Conservation (phyloP, 805 yeast genomes). For the Saturnispora hagleri region DNA sequence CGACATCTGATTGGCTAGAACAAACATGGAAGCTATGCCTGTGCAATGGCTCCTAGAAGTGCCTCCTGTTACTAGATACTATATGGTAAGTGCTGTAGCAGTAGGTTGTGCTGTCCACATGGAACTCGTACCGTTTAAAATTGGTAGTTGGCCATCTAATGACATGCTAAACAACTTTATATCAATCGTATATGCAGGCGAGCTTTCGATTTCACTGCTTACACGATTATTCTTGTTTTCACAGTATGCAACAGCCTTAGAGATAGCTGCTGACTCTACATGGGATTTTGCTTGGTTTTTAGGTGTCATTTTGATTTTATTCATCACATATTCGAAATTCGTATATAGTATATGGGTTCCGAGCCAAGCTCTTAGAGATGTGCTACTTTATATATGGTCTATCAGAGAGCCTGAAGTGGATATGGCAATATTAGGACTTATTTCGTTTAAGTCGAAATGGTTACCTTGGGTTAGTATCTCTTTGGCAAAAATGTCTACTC, state of each 20-base stretch:
- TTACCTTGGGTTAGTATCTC: slow-evolving; percentile 32
- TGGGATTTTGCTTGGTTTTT: slow-evolving; percentile 34
- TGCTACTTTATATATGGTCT: slow-evolving; percentile 38
- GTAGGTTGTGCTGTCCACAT: slow-evolving; percentile 28
- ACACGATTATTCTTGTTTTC: slow-evolving; percentile 29
- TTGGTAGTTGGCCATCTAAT: background rate
- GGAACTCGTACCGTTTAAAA: slow-evolving; percentile 15
- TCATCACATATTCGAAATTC: slow-evolving; percentile 26
- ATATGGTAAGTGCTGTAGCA: slow-evolving; percentile 27
- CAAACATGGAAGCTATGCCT: slow-evolving; percentile 29
- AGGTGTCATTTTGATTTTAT: slow-evolving; percentile 21
- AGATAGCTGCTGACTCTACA: slow-evolving; percentile 25
- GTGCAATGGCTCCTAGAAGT: slow-evolving; percentile 33
- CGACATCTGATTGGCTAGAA: slow-evolving; percentile 2
- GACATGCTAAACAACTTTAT: slow-evolving; percentile 24
- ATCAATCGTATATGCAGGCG: slow-evolving; percentile 32
- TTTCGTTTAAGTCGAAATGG: slow-evolving; percentile 19
- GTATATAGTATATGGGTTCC: slow-evolving; percentile 25
- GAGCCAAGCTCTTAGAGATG: slow-evolving; percentile 32
- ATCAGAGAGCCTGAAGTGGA: slow-evolving; percentile 35
- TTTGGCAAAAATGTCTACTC: slow-evolving; percentile 10
- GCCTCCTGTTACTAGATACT: slow-evolving; percentile 38
- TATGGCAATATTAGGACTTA: slow-evolving; percentile 33
- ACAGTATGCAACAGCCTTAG: slow-evolving; percentile 32
- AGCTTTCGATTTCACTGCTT: slow-evolving; percentile 29